These are phyloP conservation scores for Talaromyces amestolkiae DNA, from an alignment of 2,329 filamentous ascomycete genomes.

Conservation along the genomic window DNA sequence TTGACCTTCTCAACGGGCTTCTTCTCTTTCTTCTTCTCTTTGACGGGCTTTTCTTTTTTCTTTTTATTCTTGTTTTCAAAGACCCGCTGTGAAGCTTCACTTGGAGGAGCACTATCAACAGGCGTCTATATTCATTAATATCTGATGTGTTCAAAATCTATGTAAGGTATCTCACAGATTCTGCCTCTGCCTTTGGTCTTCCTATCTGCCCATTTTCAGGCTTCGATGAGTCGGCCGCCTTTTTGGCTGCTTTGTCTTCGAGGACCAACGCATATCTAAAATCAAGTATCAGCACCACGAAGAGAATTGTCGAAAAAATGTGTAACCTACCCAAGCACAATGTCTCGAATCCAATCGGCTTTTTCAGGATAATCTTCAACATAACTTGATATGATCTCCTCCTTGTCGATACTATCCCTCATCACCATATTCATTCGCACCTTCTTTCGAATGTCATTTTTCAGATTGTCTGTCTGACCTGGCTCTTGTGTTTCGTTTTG, in stretches of 20 bases:
- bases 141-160: neutral
- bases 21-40: conserved; percentile 6
- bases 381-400: conserved; percentile 8
- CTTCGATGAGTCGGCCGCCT: neutral
- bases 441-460: conserved; percentile 18
- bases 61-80: neutral
- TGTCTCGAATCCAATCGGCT: conserved; percentile 7
- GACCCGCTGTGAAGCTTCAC: neutral
- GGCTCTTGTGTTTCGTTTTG: neutral
- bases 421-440: conserved; percentile 12
- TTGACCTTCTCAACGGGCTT: neutral
- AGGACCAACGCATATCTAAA: conserved; percentile 13
- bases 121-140: neutral
- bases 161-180: neutral
- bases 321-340: conserved; percentile 8
- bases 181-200: neutral
- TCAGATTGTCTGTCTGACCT: neutral
- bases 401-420: conserved; percentile 9
- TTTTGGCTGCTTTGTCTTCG: conserved; percentile 11
- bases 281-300: neutral
- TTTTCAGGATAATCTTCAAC: neutral
- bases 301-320: neutral
- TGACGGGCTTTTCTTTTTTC: neutral
- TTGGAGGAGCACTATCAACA: neutral
- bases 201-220: conserved; percentile 2